phyloP scores from a whole-genome alignment of 371 early-diverging fungal genomes.

The Rhizopus stolonifer region DNA sequence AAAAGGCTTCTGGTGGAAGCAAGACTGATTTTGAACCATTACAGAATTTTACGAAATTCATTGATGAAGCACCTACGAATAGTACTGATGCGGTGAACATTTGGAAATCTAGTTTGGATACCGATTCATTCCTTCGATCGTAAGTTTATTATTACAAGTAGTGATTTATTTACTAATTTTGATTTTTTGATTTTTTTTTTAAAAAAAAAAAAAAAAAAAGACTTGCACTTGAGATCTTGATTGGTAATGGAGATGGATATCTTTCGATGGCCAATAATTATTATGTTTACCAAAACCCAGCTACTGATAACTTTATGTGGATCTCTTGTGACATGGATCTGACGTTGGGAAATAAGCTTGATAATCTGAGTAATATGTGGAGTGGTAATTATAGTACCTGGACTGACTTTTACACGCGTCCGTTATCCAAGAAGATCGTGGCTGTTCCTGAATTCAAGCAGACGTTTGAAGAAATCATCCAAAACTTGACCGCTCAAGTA shows the following conservation, averaged over 20 bases:
- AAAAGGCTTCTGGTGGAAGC: slow-evolving; percentile 9
- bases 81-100: background rate
- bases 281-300: slow-evolving; percentile 23
- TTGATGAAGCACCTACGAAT: slow-evolving; percentile 1
- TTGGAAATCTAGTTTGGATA: slow-evolving; percentile 28
- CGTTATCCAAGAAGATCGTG: slow-evolving; percentile 15
- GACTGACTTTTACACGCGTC: slow-evolving; percentile 23
- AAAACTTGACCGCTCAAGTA: background rate
- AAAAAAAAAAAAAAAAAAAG: no score
- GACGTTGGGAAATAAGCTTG: slow-evolving; percentile 17
- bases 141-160: slow-evolving; percentile 11
- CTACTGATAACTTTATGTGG: background rate
- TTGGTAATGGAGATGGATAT: slow-evolving; percentile 38
- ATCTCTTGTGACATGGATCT: slow-evolving; percentile 30
- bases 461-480: background rate
- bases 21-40: slow-evolving; percentile 3
- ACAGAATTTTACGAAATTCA: slow-evolving; percentile 6
- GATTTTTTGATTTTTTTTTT: background rate
- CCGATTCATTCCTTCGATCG: slow-evolving; percentile 25
- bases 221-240: slow-evolving; percentile 29
- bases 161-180: background rate
- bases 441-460: background rate
- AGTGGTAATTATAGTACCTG: slow-evolving; percentile 29
- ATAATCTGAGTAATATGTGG: slow-evolving; percentile 1
- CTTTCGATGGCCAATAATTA: slow-evolving; percentile 27